Base-by-base conservation (phyloP, 2,329 filamentous ascomycete genomes). In the Intubia oerlemansii region DNA sequence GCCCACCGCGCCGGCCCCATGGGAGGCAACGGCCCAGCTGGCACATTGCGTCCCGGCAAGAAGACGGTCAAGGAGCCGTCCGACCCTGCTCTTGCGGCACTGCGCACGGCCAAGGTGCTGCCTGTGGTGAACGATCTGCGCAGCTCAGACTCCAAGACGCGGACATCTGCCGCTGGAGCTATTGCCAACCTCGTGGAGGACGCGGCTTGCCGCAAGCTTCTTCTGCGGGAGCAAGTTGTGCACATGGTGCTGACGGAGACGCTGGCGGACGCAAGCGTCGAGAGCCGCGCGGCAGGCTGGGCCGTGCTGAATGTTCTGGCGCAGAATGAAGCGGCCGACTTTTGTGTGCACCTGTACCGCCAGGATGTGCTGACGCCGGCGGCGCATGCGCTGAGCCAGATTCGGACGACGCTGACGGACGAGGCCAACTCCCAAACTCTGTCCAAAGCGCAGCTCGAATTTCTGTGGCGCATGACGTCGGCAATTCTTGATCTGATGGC, bases 251-350 rank as follows among this genome's bases (percentile, higher is more conserved):
- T 76, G 34, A 66, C 59, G 18, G 64, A 74, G 51, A 72, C 66
- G 17, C 48, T 76, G 32, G 68, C 66, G 15, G 70, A 77, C 42
- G 51, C 59, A 21, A 65, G 57, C 32, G 51, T 72, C 29, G 68
- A 75, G 47, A 67, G 66, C 39, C 57, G 65, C 27, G 63, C 67
- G 24, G 65, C 68, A 13, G 71, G 67, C n/a, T 77, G 71, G 71
- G 61, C 63, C 10, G 70, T 75, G 37, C 50, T 77, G 29, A 57
- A 61, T 37, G 58, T 66, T 24, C 52, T 77, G 30, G 63, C 61
- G 3, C 52, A 63, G 36, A 62, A 72, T 41, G 71, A 76, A 44
- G 69, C 72, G 39, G 52, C 61, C 10, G 70, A 74, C 40, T 75
- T 76, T 34, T 71, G 66, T 36, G 51, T 76, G 13, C 68, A 76